Conservation (phyloP, 768 basidiomycete species). For the Saitozyma sp. region DNA sequence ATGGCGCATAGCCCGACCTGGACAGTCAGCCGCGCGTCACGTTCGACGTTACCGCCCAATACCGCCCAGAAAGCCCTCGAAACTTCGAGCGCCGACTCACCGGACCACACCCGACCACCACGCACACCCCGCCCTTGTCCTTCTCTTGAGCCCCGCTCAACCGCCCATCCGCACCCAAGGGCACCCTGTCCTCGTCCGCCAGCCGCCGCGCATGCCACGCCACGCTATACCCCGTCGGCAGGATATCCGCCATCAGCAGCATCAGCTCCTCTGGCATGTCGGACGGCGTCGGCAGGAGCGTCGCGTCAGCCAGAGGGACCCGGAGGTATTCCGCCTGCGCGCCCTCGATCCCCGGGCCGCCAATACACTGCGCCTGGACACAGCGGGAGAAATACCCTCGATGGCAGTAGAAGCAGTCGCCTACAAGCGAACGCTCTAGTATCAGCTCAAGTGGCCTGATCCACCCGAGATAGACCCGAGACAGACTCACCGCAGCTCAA, state of each 20-base stretch:
- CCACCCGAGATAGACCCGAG: neutral
- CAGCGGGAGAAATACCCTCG: conserved; percentile 42
- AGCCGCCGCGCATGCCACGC: conserved; percentile 45
- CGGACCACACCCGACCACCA: conserved; percentile 53
- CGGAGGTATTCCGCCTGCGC: conserved; percentile 49
- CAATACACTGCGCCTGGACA: conserved; percentile 28
- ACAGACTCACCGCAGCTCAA: conserved; percentile 36
- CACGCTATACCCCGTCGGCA: conserved; percentile 48
- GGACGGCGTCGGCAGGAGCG: conserved; percentile 36
- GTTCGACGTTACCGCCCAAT: no score
- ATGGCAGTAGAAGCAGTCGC: conserved; percentile 47
- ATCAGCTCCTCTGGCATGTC: conserved; percentile 33
- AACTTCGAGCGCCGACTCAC: conserved; percentile 20
- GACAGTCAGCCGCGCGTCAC: conserved; percentile 3
- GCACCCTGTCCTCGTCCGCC: conserved; percentile 30
- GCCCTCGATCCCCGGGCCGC: conserved; percentile 35
- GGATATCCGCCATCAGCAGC: conserved; percentile 48
- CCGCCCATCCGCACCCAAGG: no score
- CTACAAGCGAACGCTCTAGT: conserved; percentile 9
- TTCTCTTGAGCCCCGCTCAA: conserved; percentile 2
- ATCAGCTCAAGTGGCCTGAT: neutral
- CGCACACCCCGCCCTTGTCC: conserved; percentile 29
- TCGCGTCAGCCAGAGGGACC: conserved; percentile 39
- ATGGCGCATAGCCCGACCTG: conserved; percentile 51
- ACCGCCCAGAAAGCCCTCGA: neutral